A percentile compares a stretch with the other conserved stretches of the same genome.
Conservation (phyloP, 2,329 filamentous ascomycete species). For the Hymenoscyphus linearis region DNA sequence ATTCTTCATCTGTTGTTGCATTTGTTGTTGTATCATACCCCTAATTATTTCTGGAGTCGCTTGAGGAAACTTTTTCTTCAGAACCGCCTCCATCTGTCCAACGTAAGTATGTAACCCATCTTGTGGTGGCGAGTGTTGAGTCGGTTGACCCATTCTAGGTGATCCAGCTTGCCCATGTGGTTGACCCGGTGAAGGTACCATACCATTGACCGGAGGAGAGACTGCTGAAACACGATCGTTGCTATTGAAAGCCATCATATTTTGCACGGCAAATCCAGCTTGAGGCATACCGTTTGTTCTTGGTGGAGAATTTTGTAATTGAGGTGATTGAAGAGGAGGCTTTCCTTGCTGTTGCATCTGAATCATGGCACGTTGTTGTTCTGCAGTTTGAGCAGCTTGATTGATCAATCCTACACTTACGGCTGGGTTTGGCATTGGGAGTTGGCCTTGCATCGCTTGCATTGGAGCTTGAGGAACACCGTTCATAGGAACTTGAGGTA, state of each 20-base stretch:
- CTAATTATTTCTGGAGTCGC: conserved; percentile 49
- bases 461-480: conserved; percentile 66
- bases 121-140: conserved; percentile 6
- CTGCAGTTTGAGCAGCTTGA: conserved; percentile 61
- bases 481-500: conserved; percentile 50
- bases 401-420: conserved; percentile 53
- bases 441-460: conserved; percentile 50
- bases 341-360: conserved; percentile 31
- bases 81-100: conserved; percentile 18
- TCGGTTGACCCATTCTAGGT: conserved; percentile 24
- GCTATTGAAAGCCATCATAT: conserved; percentile 47
- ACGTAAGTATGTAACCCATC: conserved; percentile 11
- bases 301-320: conserved; percentile 37
- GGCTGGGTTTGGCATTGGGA: conserved; percentile 47
- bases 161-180: conserved; percentile 25
- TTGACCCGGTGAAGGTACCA: conserved; percentile 17
- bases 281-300: conserved; percentile 31
- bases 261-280: conserved; percentile 26
- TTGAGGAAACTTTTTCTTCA: conserved; percentile 26
- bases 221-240: conserved; percentile 40
- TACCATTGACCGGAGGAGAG: conserved; percentile 30
- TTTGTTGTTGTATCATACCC: conserved; percentile 43
- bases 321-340: conserved; percentile 24
- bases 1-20: conserved; percentile 36
- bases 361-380: conserved; percentile 53